These are phyloP conservation scores for Lasiodiplodia theobromae DNA, from an alignment of 2,329 filamentous ascomycete species.

Conservation along the genomic window DNA sequence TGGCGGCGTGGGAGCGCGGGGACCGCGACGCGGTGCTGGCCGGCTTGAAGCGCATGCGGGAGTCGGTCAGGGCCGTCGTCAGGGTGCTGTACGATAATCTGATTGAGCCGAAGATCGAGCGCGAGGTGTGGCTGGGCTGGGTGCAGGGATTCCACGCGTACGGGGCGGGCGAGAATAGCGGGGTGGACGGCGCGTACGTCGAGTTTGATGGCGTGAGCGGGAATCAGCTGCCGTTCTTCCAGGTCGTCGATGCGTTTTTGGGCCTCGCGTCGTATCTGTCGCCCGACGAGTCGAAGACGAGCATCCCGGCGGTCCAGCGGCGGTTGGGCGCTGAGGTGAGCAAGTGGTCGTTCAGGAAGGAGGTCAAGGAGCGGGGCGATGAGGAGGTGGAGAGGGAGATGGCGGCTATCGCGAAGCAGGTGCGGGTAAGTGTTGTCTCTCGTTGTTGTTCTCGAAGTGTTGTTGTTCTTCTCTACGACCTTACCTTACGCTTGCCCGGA, in stretches of 20 bases:
- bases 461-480: not conserved
- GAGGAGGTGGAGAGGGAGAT: conserved; percentile 4
- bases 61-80: not conserved
- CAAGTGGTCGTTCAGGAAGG: not conserved
- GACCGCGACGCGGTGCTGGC: not conserved
- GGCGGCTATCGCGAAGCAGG: not conserved
- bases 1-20: not conserved
- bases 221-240: conserved; percentile 47
- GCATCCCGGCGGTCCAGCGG: conserved; percentile 35
- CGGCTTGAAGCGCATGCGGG: not conserved
- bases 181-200: conserved; percentile 35
- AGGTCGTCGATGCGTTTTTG: conserved; percentile 47
- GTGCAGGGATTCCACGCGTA: conserved; percentile 48
- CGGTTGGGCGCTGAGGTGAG: not conserved
- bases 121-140: conserved; percentile 40
- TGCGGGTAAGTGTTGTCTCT: not conserved
- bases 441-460: not conserved
- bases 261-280: conserved; percentile 43
- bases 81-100: not conserved
- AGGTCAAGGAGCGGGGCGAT: not conserved
- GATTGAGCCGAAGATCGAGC: not conserved
- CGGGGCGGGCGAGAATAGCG: conserved; percentile 41
- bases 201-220: conserved; percentile 47
- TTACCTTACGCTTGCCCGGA: not conserved
- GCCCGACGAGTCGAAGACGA: conserved; percentile 33